A percentile compares a stretch with the other conserved stretches of the same genome.
Evolutionary conservation across 768 basidiomycete genomes (phyloP).

Genomic region (Leccinum imitatum): DNA sequence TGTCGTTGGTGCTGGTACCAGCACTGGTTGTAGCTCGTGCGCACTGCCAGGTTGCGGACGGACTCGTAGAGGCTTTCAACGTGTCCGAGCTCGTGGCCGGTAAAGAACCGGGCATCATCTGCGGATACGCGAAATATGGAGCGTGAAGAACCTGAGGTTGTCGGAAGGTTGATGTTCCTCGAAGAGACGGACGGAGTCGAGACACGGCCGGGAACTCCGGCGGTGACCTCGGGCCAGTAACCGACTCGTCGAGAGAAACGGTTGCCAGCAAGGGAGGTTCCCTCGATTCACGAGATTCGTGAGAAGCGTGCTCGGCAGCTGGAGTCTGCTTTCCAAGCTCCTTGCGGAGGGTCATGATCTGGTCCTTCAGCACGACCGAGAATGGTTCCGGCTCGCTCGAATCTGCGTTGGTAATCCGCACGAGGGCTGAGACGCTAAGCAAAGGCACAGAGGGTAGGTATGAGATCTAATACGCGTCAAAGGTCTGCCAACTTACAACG

Average conservation of each 20-base stretch:
- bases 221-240: not conserved
- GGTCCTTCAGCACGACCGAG: conserved; percentile 45
- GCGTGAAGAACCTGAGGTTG: conserved; percentile 20
- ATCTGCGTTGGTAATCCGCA: conserved; percentile 55
- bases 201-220: not conserved
- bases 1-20: not conserved
- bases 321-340: conserved; percentile 53
- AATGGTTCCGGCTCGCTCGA: conserved; percentile 53
- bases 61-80: not conserved
- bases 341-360: conserved; percentile 62
- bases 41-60: not conserved
- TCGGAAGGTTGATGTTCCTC: not conserved
- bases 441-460: not conserved
- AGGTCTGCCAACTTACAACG: conserved; percentile 57
- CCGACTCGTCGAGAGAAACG: not conserved
- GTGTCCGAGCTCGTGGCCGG: conserved; percentile 1
- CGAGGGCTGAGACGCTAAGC: conserved; percentile 69
- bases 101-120: conserved; percentile 29
- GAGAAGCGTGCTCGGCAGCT: not conserved
- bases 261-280: not conserved
- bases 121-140: conserved; percentile 26
- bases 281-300: not conserved
- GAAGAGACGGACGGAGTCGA: not conserved
- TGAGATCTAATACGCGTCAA: not conserved
- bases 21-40: not conserved